These are phyloP conservation scores for Colletotrichum higginsianum DNA, from an alignment of 2,329 filamentous ascomycete species.

Conservation along the genomic window DNA sequence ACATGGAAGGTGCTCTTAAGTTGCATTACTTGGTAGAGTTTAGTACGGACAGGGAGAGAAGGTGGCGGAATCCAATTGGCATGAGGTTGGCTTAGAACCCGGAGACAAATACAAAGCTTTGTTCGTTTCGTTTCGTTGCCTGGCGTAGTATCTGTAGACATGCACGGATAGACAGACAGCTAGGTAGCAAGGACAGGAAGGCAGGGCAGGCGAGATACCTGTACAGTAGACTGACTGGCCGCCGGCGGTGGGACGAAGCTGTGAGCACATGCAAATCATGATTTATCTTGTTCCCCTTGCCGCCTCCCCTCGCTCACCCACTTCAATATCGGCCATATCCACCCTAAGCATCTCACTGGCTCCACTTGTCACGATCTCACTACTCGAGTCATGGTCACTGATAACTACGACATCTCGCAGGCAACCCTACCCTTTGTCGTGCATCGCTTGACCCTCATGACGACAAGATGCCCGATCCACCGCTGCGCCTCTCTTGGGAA, in stretches of 20 bases:
- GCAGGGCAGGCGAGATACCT: background rate
- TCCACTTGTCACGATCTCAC: constrained; percentile 5
- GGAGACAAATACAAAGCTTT: background rate
- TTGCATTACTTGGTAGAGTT: background rate
- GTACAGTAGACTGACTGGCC: too few species aligned
- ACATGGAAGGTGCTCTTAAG: background rate
- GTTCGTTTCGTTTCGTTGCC: too few species aligned
- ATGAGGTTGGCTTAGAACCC: background rate
- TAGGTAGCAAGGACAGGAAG: background rate
- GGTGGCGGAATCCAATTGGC: background rate
- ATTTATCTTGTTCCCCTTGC: background rate
- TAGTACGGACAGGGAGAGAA: background rate
- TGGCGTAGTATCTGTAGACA: background rate
- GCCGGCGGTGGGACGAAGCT: background rate
- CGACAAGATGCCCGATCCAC: too few species aligned
- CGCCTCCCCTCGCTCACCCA: background rate
- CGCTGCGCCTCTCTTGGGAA: background rate
- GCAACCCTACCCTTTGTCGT: too few species aligned
- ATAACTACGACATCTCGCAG: background rate
- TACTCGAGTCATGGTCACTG: background rate
- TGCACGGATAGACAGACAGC: background rate
- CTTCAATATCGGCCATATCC: background rate
- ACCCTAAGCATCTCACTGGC: background rate
- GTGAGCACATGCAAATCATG: background rate
- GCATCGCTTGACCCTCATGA: background rate